A percentile compares a stretch with the other conserved stretches of the same genome.
phyloP scores from a whole-genome alignment of 352 stramenopile species.

The Pythium plurisporium region DNA sequence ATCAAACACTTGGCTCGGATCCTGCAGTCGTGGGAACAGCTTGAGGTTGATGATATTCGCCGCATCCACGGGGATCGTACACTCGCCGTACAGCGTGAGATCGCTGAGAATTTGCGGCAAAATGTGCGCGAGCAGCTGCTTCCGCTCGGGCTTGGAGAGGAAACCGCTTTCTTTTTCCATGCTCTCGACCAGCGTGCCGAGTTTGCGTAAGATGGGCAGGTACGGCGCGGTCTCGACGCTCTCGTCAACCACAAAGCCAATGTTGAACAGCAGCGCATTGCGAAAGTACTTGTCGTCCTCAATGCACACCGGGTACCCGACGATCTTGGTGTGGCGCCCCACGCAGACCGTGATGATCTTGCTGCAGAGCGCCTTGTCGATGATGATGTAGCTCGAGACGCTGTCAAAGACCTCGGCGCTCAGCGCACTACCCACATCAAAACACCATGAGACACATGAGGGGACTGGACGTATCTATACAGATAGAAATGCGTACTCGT shows the following conservation, averaged over 20 bases:
- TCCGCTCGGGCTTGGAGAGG: constrained; percentile 59
- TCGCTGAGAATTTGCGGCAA: constrained; percentile 69
- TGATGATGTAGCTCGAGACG: constrained; percentile 87
- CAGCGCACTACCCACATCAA: constrained; percentile 42
- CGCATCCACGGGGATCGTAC: constrained; percentile 75
- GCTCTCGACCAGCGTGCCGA: constrained; percentile 72
- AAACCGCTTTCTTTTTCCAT: constrained; percentile 89
- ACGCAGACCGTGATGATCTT: constrained; percentile 85
- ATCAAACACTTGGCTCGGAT: constrained; percentile 67
- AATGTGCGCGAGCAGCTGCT: constrained; percentile 58
- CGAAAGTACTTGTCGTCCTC: constrained; percentile 89
- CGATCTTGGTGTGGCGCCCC: constrained; percentile 76
- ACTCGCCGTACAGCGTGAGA: constrained; percentile 69
- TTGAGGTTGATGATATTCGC: constrained; percentile 88
- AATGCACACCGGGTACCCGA: constrained; percentile 85
- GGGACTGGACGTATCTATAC: background rate
- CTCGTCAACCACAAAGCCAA: constrained; percentile 86
- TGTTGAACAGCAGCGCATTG: constrained; percentile 87
- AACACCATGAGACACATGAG: background rate
- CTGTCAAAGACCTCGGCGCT: constrained; percentile 83
- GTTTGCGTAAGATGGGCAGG: constrained; percentile 79
- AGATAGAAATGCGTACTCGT: constrained; percentile 37
- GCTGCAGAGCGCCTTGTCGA: constrained; percentile 82
- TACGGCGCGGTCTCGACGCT: constrained; percentile 70
- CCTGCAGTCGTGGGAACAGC: constrained; percentile 70